Evolutionary conservation across 2,329 filamentous ascomycete genomes (phyloP).

Genomic region (Macrophomina phaseolina): DNA sequence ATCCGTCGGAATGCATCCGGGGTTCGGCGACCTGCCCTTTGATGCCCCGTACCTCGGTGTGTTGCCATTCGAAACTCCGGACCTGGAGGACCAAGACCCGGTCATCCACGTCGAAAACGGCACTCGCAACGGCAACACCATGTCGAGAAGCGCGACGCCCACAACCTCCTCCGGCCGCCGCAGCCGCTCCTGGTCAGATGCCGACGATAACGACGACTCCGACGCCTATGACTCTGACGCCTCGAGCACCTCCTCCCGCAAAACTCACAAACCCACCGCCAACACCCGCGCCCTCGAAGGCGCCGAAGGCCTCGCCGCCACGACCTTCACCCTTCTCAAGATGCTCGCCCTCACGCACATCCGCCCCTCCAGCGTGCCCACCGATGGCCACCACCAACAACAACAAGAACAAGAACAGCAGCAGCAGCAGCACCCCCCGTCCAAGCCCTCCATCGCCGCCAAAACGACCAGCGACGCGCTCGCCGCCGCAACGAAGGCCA

Average conservation of each 20-base stretch:
- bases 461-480: slow-evolving; percentile 2
- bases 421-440: neutral
- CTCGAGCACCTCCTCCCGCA: neutral
- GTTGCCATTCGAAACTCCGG: neutral
- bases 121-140: neutral
- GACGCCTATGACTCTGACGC: neutral
- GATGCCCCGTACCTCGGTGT: neutral
- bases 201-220: neutral
- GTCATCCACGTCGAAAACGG: neutral
- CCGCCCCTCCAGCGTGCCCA: neutral
- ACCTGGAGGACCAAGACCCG: neutral
- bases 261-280: neutral
- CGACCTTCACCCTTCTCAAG: slow-evolving; percentile 7
- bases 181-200: neutral
- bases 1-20: neutral
- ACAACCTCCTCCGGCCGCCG: neutral
- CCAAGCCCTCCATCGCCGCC: neutral
- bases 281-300: slow-evolving; percentile 13
- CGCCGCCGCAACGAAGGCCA: neutral
- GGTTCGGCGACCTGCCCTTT: neutral
- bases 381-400: neutral
- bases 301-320: slow-evolving; percentile 16
- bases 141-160: neutral
- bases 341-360: slow-evolving; percentile 1
- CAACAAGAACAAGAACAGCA: no score